Percentiles rank a stretch among this genome's conserved stretches.
phyloP scores from a whole-genome alignment of 441 rosid genomes.

The Croton setiger region DNA sequence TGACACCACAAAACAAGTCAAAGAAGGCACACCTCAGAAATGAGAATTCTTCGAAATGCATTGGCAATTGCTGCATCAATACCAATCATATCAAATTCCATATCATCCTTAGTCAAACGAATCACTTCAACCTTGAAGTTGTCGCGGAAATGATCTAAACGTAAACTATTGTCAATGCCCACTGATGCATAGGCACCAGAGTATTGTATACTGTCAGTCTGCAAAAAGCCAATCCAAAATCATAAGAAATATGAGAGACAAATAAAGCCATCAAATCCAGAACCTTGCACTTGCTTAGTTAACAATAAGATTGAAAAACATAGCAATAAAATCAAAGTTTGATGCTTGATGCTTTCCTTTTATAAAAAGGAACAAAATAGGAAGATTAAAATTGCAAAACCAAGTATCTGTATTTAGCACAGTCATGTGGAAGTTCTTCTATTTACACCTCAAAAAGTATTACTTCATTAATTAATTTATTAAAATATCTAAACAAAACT shows the following conservation, averaged over 20 bases:
- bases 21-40: conserved; percentile 64
- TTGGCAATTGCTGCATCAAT: conserved; percentile 80
- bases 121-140: conserved; percentile 62
- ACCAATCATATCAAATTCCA: conserved; percentile 89
- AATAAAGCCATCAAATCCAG: background rate
- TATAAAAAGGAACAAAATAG: background rate
- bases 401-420: background rate
- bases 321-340: background rate
- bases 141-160: conserved; percentile 43
- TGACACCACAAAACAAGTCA: background rate
- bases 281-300: background rate
- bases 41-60: conserved; percentile 84
- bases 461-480: too few relatives aligned
- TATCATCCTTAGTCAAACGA: conserved; percentile 45
- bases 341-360: background rate
- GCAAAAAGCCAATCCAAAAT: conserved; percentile 25
- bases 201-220: conserved; percentile 60
- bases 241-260: conserved; percentile 9
- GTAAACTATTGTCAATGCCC: conserved; percentile 67
- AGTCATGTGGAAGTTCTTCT: background rate
- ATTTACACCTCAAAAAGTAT: background rate
- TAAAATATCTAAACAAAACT: background rate
- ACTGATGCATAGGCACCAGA: conserved; percentile 72
- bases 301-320: background rate
- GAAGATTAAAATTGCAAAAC: background rate